A percentile compares a stretch with the other conserved stretches of the same genome.
Evolutionary conservation across 805 yeast genomes (phyloP).

Genomic region (Nakazawaea wyomingensis): DNA sequence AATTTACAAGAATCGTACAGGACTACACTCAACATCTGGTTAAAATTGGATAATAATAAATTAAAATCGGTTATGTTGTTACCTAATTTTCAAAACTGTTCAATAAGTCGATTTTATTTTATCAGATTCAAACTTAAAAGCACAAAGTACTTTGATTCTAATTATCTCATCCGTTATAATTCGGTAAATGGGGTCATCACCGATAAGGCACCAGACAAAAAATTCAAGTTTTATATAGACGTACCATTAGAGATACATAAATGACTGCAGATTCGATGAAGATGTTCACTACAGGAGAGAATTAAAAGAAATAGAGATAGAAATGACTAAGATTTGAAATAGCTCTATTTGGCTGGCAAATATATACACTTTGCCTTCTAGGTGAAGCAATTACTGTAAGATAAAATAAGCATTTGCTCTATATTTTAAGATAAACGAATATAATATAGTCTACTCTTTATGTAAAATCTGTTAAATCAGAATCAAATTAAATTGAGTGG

Average conservation of each 20-base stretch:
- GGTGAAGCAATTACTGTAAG: too few species aligned
- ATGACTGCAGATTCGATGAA: too few species aligned
- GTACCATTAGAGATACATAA: not conserved
- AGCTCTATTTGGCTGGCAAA: too few species aligned
- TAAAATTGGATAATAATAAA: not conserved
- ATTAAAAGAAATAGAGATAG: too few species aligned
- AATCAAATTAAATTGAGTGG: too few species aligned
- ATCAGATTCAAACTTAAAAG: not conserved
- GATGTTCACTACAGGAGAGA: too few species aligned
- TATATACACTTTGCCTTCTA: too few species aligned
- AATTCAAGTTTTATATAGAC: not conserved
- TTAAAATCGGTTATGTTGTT: not conserved
- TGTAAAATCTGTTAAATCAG: not conserved
- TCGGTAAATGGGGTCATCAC: not conserved
- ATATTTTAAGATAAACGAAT: too few species aligned
- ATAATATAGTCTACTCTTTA: too few species aligned
- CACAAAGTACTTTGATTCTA: not conserved
- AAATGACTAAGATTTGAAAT: too few species aligned
- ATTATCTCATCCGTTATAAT: not conserved
- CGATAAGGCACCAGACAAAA: not conserved
- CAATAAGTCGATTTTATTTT: not conserved
- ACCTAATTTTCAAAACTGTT: not conserved
- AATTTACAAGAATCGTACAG: not conserved
- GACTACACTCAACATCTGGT: not conserved
- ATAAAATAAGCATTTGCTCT: too few species aligned